These are phyloP conservation scores for Sarocladium kiliense DNA, from an alignment of 2,329 filamentous ascomycete species.

Conservation along the genomic window DNA sequence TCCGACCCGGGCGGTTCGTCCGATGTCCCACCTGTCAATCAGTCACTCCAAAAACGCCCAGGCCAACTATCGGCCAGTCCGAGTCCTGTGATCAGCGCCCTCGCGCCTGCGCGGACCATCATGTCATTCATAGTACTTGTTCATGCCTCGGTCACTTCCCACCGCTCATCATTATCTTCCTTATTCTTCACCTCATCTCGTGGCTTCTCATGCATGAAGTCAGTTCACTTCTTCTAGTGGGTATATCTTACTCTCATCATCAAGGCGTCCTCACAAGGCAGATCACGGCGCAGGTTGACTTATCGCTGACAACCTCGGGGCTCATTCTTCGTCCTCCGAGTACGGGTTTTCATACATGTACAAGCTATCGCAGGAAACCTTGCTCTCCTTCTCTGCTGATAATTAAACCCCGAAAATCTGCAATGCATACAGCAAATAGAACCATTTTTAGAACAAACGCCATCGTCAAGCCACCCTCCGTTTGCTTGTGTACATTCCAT, in stretches of 20 bases:
- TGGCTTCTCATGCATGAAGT: neutral
- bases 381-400: neutral
- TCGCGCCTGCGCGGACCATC: slow-evolving; percentile 5
- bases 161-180: neutral
- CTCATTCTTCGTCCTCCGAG: neutral
- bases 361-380: neutral
- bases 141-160: neutral
- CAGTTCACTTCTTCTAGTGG: neutral
- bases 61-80: neutral
- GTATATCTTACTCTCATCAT: neutral
- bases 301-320: neutral
- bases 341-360: neutral
- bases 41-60: neutral
- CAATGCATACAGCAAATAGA: neutral
- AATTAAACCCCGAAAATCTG: neutral
- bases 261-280: neutral
- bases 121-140: neutral
- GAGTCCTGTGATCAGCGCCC: slow-evolving; percentile 6
- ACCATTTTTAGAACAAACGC: slow-evolving; percentile 6
- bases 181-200: neutral
- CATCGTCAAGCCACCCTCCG: neutral
- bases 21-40: slow-evolving; percentile 6
- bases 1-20: slow-evolving; percentile 7
- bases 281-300: neutral
- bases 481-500: slow-evolving; percentile 5